These are phyloP conservation scores for Xylaria intraflava DNA, from an alignment of 495 filamentous ascomycete species.

Conservation along the genomic window DNA sequence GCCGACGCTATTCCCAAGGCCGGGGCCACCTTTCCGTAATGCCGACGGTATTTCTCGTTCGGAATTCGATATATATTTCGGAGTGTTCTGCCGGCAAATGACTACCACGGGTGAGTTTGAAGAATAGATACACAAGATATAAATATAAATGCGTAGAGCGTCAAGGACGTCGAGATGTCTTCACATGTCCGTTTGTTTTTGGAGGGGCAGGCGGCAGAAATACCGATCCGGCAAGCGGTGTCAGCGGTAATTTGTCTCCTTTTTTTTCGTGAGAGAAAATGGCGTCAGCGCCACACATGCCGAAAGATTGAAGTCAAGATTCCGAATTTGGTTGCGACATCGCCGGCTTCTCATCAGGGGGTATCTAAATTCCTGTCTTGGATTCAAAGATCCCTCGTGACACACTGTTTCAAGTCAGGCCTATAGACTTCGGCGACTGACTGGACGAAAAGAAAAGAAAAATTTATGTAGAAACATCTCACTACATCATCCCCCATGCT, in stretches of 20 bases:
- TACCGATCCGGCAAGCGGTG: slow-evolving; percentile 10
- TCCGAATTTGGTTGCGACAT: background rate
- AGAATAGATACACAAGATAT: background rate
- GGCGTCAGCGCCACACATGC: background rate
- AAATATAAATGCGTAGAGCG: background rate
- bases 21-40: too few species aligned
- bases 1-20: too few species aligned
- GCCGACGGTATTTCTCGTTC: too few species aligned
- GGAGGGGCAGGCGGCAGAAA: slow-evolving; percentile 5
- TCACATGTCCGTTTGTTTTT: slow-evolving; percentile 1
- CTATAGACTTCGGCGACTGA: background rate
- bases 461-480: slow-evolving; percentile 13
- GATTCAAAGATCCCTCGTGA: background rate
- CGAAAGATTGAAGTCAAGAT: background rate
- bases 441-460: background rate
- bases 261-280: too few species aligned
- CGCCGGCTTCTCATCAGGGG: slow-evolving; percentile 1
- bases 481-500: slow-evolving; percentile 8
- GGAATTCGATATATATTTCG: background rate
- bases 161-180: background rate
- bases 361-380: slow-evolving; percentile 2
- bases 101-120: background rate
- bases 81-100: too few species aligned
- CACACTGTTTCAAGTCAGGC: background rate
- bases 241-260: too few species aligned